Evolutionary conservation across 1,284 basidiomycete genomes (phyloP), one percentile per base, ranked within the genome.

Genomic region (Taiwanofungus camphoratus): DNA sequence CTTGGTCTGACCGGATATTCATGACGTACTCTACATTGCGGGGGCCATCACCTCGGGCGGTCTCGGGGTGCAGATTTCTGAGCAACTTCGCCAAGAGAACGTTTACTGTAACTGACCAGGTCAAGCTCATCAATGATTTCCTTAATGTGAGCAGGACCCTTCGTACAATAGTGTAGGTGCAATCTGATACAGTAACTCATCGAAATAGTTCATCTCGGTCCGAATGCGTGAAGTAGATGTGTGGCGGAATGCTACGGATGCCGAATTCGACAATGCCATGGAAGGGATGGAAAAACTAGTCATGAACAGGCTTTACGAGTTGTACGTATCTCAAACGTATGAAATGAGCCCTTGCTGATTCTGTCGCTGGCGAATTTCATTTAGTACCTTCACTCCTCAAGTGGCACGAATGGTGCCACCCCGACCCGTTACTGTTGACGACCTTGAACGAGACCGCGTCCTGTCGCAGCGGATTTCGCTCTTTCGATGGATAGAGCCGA

Each of bases 241-340:
- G 1, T 95, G 92, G 92, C 80, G 77, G 55, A 80, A 79, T 47
- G 77, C 76, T 4, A 73, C 78, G 3, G 83, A 90, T 19, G 69
- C 69, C 3, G 94, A 99, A 61, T 97, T 99, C 55, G 96, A 98
- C 48, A 94, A 97, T 55, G 92, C 94, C 0, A 81, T 92, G 69
- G 95, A 99, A 67, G 94, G 93, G 40, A 98, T 99, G 92, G 95
- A 99, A 74, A 99, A 99, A 66, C 78, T 99, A 8, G 92, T 99
- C 55, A 99, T 99, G 96, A 99, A 99, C 58, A 74, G 94, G 38
- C 70, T 98, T 42, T 98, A 96, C 64, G 92, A 91, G 52, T 92
- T 86, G 90, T 92, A 56, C 56, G 84, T 70, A n/a, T 22, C 5
- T 41, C 21, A 27, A 38, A 26, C n/a, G 19, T 44, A 13, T 34